phyloP scores from a whole-genome alignment of 2,329 filamentous ascomycete genomes.

The Trichoderma aggressivum region DNA sequence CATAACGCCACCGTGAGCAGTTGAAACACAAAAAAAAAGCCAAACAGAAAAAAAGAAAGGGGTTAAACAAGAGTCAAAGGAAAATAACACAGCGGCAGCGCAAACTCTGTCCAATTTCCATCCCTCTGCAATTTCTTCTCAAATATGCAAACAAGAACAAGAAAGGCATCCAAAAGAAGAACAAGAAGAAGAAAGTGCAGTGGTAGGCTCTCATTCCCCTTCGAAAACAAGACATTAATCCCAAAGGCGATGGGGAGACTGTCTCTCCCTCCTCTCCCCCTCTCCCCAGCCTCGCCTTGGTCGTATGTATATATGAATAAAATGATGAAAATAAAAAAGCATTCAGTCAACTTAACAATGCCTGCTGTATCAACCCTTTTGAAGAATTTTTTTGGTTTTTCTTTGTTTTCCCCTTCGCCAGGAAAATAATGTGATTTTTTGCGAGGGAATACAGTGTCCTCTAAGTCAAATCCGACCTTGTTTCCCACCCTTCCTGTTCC shows the following conservation, averaged over 20 bases:
- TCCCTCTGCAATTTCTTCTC: not conserved
- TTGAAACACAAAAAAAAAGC: not conserved
- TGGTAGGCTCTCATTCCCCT: not conserved
- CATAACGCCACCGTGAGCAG: not conserved
- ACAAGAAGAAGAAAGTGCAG: not conserved
- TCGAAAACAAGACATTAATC: slow-evolving; percentile 11
- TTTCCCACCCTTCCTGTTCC: not conserved
- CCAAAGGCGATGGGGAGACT: not conserved
- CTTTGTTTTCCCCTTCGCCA: not conserved
- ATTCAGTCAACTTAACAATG: slow-evolving; percentile 9
- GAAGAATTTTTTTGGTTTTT: not conserved
- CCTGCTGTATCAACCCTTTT: slow-evolving; percentile 11
- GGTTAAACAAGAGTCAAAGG: not conserved
- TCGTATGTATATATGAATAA: not conserved
- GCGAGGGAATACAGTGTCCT: not conserved
- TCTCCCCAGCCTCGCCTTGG: not conserved
- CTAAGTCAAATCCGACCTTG: not conserved
- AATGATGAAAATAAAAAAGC: not conserved
- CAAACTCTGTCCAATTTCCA: not conserved
- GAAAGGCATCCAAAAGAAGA: not conserved
- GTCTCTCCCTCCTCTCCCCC: not conserved
- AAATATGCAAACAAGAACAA: not conserved
- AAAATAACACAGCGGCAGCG: not conserved
- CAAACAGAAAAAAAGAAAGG: not conserved
- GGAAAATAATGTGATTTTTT: not conserved